Percentiles rank a stretch among this genome's conserved stretches.
These are phyloP conservation scores for Saccharomycopsis malanga DNA, from an alignment of 805 yeast genomes.

Conservation along the genomic window DNA sequence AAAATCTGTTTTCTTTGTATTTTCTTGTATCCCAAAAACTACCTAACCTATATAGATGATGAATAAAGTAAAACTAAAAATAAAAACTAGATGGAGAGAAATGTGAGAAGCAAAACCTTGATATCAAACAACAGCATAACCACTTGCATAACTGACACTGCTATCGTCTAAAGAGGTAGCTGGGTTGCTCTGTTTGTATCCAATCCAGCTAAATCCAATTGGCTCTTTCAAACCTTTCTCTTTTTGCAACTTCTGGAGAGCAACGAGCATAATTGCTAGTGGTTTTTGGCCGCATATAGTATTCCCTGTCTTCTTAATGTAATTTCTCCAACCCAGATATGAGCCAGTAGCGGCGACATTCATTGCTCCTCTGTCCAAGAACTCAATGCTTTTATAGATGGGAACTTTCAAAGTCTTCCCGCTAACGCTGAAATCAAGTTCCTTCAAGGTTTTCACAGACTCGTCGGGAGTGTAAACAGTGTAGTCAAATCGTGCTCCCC, in stretches of 20 bases:
- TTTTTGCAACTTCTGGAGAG: slow-evolving; percentile 36
- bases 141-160: slow-evolving; percentile 91
- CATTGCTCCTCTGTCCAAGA: slow-evolving; percentile 69
- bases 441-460: slow-evolving; percentile 22
- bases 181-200: slow-evolving; percentile 68
- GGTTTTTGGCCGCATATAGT: slow-evolving; percentile 94
- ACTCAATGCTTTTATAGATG: slow-evolving; percentile 67
- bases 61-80: background rate
- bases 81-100: background rate
- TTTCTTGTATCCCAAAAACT: too few relatives aligned
- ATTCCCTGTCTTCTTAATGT: slow-evolving; percentile 66
- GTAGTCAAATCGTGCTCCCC: slow-evolving; percentile 70
- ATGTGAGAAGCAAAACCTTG: background rate
- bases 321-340: slow-evolving; percentile 54
- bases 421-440: slow-evolving; percentile 13
- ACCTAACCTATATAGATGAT: too few relatives aligned
- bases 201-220: slow-evolving; percentile 57
- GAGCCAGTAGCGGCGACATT: slow-evolving; percentile 48
- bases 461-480: slow-evolving; percentile 38
- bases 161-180: slow-evolving; percentile 47
- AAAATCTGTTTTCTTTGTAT: too few relatives aligned
- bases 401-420: slow-evolving; percentile 30
- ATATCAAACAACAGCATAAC: slow-evolving; percentile 38
- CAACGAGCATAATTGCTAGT: slow-evolving; percentile 51
- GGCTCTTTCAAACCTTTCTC: slow-evolving; percentile 21